Evolutionary conservation across 352 stramenopile genomes (phyloP), one percentile per base, ranked within the genome.

Genomic region (Pythium phragmitis): DNA sequence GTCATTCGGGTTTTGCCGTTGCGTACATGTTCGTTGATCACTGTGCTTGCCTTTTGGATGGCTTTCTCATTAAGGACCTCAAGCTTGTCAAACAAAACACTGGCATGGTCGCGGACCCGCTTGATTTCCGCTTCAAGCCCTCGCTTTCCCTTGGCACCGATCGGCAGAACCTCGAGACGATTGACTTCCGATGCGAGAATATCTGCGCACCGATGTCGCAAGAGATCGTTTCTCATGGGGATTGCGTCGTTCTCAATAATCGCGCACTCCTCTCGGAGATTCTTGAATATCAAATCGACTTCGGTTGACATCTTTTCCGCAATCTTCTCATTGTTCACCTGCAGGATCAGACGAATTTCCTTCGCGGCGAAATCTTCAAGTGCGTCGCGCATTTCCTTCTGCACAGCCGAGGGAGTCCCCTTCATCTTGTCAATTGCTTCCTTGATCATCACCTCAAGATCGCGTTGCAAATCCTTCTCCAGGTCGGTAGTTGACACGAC

Each of bases 311-410:
- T 51, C 16, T 71, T 63, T 7, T 74, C 59, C 0, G 63, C 56
- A 36, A 93, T 85, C 33, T 87, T 87, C 52, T 90, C 76, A 60
- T 85, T 86, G 64, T 90, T 91, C 26, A 77, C 56, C 57, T 90
- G 82, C 45, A 90, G 37, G 16, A 84, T 84, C 51, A 90, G 74
- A 19, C 75, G 79, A 41, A 93, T 86, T 51, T 93, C 84, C 52
- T 90, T 91, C 45, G 76, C 52, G 1, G 80, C 79, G 34, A 83
- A 91, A 4, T 67, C 52, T 8, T 70, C 57, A 16, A 93, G 68
- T 33, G 79, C 76, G 0, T 68, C 60, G 17, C 77, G 67, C 52
- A 91, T 91, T 19, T 93, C 86, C 21, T 88, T 82, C 33, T 80
- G 73, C 2, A 95, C 72, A n/a, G 67, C 69, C 11, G 41, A 33